Evolutionary conservation across 345 rosid species (phyloP).

Genomic region (Atalantia buxifolia): DNA sequence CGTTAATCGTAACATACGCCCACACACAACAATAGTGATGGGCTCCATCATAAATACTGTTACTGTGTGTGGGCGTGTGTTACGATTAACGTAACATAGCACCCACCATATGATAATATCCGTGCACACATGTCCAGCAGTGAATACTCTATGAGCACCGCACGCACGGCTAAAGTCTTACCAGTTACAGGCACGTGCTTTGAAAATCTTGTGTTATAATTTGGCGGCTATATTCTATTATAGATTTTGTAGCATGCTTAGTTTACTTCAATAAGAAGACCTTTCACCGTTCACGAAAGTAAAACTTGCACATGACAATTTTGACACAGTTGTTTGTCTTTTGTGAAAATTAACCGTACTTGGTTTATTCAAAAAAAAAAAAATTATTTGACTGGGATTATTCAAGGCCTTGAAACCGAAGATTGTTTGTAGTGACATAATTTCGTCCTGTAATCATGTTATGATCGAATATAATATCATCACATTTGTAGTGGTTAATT

Average conservation of each 20-base stretch:
- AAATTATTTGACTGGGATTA: background rate
- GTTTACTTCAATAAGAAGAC: background rate
- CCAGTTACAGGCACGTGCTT: background rate
- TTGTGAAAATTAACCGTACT: background rate
- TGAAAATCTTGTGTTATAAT: background rate
- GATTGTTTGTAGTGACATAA: too few species aligned
- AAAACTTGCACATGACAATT: background rate
- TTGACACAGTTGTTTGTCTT: background rate
- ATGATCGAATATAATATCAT: background rate
- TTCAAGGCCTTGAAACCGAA: constrained; percentile 3
- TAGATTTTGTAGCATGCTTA: background rate
- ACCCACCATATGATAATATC: too few species aligned
- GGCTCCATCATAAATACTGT: too few species aligned
- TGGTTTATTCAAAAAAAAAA: too few species aligned
- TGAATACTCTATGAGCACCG: too few species aligned
- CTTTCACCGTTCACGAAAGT: background rate
- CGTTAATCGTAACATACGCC: too few species aligned
- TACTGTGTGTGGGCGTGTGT: too few species aligned
- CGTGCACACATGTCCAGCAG: too few species aligned
- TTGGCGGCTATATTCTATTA: background rate
- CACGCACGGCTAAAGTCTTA: background rate
- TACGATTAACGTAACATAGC: too few species aligned
- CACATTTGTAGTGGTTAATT: background rate
- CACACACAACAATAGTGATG: too few species aligned
- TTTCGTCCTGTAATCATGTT: background rate